These are phyloP conservation scores for Leccinum truebloodii DNA, from an alignment of 768 basidiomycete genomes.

Conservation along the genomic window DNA sequence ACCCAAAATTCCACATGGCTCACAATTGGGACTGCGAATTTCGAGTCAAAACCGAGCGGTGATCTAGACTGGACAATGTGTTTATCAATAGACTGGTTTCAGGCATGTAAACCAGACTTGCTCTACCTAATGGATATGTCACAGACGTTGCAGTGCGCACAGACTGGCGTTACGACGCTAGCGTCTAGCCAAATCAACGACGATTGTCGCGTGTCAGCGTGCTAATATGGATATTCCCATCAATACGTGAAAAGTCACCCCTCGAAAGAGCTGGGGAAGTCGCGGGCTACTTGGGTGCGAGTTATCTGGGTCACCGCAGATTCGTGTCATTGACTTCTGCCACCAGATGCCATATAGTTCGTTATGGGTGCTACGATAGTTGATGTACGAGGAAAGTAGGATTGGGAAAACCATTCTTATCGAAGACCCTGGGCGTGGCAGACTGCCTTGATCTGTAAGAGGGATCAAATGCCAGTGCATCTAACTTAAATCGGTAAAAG, in stretches of 20 bases:
- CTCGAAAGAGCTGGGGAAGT: slow-evolving; percentile 54
- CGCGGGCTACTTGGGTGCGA: slow-evolving; percentile 79
- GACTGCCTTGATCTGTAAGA: slow-evolving; percentile 12
- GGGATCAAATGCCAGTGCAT: slow-evolving; percentile 3
- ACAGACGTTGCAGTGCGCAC: not conserved
- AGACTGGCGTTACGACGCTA: not conserved
- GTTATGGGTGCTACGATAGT: slow-evolving; percentile 25
- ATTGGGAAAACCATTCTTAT: not conserved
- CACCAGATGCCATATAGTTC: slow-evolving; percentile 62
- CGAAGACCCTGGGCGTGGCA: not conserved
- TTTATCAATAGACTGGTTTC: slow-evolving; percentile 5
- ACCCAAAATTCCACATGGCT: not conserved
- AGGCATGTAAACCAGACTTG: not conserved
- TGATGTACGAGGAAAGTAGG: too few species aligned
- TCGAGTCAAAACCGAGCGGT: not conserved
- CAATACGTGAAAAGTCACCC: not conserved
- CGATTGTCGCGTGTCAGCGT: not conserved
- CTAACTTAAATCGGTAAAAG: slow-evolving; percentile 23
- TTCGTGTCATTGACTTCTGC: slow-evolving; percentile 6
- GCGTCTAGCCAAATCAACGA: not conserved
- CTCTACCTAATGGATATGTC: slow-evolving; percentile 8
- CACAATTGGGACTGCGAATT: not conserved
- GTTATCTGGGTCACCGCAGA: not conserved
- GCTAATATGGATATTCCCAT: not conserved
- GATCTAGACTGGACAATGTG: not conserved